Evolutionary conservation across 345 rosid species (phyloP).

Genomic region (Gossypium arboreum): DNA sequence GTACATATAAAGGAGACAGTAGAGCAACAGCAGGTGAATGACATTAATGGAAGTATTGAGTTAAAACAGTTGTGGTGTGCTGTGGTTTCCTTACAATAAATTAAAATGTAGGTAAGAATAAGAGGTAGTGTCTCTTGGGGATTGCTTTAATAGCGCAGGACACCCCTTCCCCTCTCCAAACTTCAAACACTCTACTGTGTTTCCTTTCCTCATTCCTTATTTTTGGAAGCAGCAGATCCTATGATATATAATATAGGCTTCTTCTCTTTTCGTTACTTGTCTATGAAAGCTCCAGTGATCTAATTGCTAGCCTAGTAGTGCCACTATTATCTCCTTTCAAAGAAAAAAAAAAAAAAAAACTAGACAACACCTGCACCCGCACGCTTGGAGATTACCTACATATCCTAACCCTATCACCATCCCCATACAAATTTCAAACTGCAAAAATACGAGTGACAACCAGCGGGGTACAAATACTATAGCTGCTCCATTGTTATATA

Average conservation of each 20-base stretch:
- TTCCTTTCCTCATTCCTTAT: not conserved
- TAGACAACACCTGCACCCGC: not conserved
- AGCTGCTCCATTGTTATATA: constrained; percentile 71
- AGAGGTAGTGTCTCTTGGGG: not conserved
- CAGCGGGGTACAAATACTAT: constrained; percentile 63
- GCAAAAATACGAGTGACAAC: constrained; percentile 61
- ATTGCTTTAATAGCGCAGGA: not conserved
- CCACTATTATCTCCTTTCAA: too few species aligned
- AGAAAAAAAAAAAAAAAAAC: too few species aligned
- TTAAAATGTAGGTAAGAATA: not conserved
- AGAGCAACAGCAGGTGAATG: too few species aligned
- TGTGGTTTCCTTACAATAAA: not conserved
- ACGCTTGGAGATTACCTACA: constrained; percentile 21
- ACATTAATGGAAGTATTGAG: too few species aligned
- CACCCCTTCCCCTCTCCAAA: not conserved
- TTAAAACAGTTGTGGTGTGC: not conserved
- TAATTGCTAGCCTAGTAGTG: too few species aligned
- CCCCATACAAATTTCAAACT: constrained; percentile 9
- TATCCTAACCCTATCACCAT: not conserved
- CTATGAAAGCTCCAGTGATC: too few species aligned
- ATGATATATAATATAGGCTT: not conserved
- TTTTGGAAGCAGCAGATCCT: not conserved
- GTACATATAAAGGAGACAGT: too few species aligned
- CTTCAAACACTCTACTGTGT: not conserved
- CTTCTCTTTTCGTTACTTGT: not conserved